Evolutionary conservation across 345 rosid genomes (phyloP).

Genomic region (Corymbia maculata): DNA sequence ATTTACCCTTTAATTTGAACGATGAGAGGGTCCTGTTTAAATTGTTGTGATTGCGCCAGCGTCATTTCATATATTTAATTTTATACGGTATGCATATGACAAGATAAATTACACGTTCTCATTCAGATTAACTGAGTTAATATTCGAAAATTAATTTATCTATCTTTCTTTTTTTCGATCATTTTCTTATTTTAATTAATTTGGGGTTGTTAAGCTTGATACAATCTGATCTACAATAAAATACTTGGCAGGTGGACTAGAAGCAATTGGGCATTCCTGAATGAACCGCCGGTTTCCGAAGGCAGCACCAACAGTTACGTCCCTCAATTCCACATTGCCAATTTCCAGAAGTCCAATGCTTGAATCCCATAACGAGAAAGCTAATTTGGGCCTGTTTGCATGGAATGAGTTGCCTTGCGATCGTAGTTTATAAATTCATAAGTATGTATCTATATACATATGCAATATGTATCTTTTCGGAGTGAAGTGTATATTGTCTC

Average conservation of each 20-base stretch:
- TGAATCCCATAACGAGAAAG: neutral
- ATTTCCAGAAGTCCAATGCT: slow-evolving; percentile 3
- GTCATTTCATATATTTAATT: neutral
- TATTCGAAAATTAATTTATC: neutral
- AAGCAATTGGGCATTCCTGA: slow-evolving; percentile 77
- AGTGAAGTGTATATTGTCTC: neutral
- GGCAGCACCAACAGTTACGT: slow-evolving; percentile 30
- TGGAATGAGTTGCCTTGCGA: neutral
- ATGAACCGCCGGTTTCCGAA: slow-evolving; percentile 64
- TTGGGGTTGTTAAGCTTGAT: neutral
- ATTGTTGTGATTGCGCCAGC: neutral
- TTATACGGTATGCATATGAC: neutral
- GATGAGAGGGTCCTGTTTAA: neutral
- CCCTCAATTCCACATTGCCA: slow-evolving; percentile 60
- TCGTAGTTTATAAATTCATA: neutral
- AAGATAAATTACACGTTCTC: neutral
- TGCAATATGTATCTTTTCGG: neutral
- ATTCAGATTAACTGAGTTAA: neutral
- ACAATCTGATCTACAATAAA: neutral
- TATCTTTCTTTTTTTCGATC: neutral
- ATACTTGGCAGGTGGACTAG: slow-evolving; percentile 55
- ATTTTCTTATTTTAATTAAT: neutral
- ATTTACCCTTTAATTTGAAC: neutral
- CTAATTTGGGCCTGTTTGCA: neutral
- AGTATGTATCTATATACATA: fast-evolving